These are phyloP conservation scores for Cocos nucifera DNA, from an alignment of 176 grass and related monocot species.

Conservation along the genomic window DNA sequence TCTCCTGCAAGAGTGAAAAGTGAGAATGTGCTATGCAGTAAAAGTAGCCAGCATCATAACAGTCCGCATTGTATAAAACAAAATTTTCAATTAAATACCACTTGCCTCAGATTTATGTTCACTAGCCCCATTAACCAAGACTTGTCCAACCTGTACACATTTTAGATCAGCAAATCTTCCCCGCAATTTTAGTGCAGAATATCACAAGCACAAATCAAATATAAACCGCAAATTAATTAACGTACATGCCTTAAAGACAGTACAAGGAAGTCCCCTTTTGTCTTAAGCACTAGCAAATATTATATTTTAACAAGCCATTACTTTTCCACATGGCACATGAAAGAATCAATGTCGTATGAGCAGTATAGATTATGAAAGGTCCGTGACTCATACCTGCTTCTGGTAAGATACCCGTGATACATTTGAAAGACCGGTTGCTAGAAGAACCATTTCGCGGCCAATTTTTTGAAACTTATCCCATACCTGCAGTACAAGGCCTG, in stretches of 20 bases:
- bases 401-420: constrained; percentile 46
- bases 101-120: constrained; percentile 31
- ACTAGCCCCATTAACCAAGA: constrained; percentile 18
- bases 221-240: too few relatives aligned
- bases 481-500: constrained; percentile 40
- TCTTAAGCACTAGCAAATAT: too few relatives aligned
- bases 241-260: too few relatives aligned
- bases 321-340: too few relatives aligned
- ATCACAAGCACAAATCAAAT: too few relatives aligned
- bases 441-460: constrained; percentile 55
- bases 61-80: too few relatives aligned
- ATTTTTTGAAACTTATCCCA: constrained; percentile 66
- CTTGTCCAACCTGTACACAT: constrained; percentile 31
- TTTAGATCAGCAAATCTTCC: constrained; percentile 18
- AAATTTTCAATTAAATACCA: background rate
- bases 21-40: background rate
- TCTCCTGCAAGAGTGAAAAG: constrained; percentile 28
- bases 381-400: constrained; percentile 37
- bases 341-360: too few relatives aligned
- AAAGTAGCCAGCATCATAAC: too few relatives aligned
- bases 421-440: constrained; percentile 73
- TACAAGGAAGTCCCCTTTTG: too few relatives aligned
- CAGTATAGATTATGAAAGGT: background rate
- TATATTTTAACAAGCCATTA: too few relatives aligned
- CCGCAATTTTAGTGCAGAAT: too few relatives aligned